phyloP scores from a whole-genome alignment of 208 protist species.

The Entamoeba histolytica region DNA sequence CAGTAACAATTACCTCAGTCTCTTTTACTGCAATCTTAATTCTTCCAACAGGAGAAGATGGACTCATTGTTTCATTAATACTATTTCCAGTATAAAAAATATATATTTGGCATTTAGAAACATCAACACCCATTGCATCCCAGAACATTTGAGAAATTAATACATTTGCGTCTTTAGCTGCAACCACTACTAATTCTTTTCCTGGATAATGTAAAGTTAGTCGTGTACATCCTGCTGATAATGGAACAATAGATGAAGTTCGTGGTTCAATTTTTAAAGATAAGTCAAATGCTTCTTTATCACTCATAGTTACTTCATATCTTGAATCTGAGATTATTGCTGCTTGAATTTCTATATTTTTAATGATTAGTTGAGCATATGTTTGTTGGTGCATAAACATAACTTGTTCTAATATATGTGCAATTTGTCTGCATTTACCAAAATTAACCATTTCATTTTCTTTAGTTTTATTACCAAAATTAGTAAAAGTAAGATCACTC shows the following conservation, averaged over 20 bases:
- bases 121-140: background rate
- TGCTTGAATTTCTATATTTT: background rate
- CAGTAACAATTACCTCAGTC: background rate
- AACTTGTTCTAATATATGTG: background rate
- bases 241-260: background rate
- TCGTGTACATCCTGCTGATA: background rate
- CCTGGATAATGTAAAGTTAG: background rate
- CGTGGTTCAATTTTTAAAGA: background rate
- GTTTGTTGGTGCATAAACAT: background rate
- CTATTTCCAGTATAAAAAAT: background rate
- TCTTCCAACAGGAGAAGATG: background rate
- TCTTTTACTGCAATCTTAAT: background rate
- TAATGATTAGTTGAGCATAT: background rate
- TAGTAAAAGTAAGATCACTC: background rate
- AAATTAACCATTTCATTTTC: background rate
- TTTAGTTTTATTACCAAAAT: background rate
- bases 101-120: background rate
- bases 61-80: background rate
- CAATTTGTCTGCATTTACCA: background rate
- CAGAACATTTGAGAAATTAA: background rate
- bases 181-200: background rate
- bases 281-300: background rate
- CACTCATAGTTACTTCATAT: background rate
- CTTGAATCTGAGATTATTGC: background rate
- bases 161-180: background rate